Evolutionary conservation across 1,139 yeast genomes (phyloP).

Genomic region (Arxiozyma telluris): DNA sequence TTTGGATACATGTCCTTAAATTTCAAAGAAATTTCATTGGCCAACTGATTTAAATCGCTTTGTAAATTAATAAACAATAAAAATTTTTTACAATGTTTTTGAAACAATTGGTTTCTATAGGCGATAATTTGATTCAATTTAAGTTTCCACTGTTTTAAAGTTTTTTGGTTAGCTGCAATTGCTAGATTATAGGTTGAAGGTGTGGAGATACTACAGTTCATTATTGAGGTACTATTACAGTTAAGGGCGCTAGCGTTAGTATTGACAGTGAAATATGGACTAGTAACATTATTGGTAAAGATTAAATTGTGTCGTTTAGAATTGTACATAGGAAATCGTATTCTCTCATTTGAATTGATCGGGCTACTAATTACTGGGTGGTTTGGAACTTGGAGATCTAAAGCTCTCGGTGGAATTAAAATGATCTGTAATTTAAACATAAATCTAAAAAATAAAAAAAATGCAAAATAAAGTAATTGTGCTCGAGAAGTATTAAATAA

Average conservation of each 20-base stretch:
- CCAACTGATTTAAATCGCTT: constrained; percentile 38
- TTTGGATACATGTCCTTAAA: constrained; percentile 55
- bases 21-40: constrained; percentile 42
- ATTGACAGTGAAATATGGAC: background rate
- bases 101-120: constrained; percentile 1
- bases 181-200: background rate
- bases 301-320: background rate
- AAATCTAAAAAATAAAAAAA: background rate
- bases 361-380: background rate
- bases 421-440: constrained; percentile 6
- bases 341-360: background rate
- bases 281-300: background rate
- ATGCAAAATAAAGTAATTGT: background rate
- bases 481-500: background rate
- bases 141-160: background rate
- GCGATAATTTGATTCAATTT: background rate
- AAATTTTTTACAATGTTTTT: constrained; percentile 37
- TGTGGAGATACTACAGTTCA: background rate
- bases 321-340: background rate
- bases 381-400: constrained; percentile 1
- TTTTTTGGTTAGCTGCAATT: background rate
- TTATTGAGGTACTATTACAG: background rate
- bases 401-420: constrained; percentile 5
- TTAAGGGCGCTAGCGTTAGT: background rate
- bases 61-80: constrained; percentile 48